Evolutionary conservation across 225 moss, liverwort and hornwort genomes (phyloP).

Genomic region (Marchantia polymorpha): DNA sequence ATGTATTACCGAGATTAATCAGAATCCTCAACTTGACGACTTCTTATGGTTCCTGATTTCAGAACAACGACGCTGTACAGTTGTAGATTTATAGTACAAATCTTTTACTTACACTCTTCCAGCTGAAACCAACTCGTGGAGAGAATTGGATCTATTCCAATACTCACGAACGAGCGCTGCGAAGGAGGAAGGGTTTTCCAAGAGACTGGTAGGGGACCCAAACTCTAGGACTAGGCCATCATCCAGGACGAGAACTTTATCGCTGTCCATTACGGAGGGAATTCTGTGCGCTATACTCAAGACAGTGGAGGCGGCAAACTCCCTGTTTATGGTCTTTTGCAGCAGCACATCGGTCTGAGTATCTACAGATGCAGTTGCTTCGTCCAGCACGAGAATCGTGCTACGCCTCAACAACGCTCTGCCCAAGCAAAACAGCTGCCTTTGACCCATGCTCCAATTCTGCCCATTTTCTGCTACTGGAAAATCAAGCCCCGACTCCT

Average conservation of each 20-base stretch:
- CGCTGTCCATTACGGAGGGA: constrained; percentile 39
- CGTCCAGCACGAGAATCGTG: constrained; percentile 38
- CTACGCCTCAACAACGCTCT: constrained; percentile 30
- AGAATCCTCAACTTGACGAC: too few relatives aligned
- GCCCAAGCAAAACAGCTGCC: constrained; percentile 40
- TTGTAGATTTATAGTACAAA: not conserved
- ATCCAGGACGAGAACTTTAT: constrained; percentile 39
- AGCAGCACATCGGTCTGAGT: constrained; percentile 37
- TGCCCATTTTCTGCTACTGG: constrained; percentile 36
- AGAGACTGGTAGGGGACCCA: constrained; percentile 25
- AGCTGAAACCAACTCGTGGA: constrained; percentile 3
- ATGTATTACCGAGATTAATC: too few relatives aligned
- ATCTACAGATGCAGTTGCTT: constrained; percentile 48
- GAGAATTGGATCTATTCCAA: constrained; percentile 32
- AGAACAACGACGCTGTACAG: too few relatives aligned
- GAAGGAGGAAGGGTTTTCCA: constrained; percentile 36
- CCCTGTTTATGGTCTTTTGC: constrained; percentile 25
- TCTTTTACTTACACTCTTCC: not conserved
- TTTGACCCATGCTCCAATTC: constrained; percentile 49
- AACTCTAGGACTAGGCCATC: constrained; percentile 34
- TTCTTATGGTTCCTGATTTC: too few relatives aligned
- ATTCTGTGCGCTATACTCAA: constrained; percentile 45
- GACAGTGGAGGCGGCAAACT: constrained; percentile 30
- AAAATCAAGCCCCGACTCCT: constrained; percentile 32
- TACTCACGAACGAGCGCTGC: constrained; percentile 39